A percentile compares a stretch with the other conserved stretches of the same genome.
Evolutionary conservation across 1,139 yeast species (phyloP).

Genomic region (Yamadazyma atlantica): DNA sequence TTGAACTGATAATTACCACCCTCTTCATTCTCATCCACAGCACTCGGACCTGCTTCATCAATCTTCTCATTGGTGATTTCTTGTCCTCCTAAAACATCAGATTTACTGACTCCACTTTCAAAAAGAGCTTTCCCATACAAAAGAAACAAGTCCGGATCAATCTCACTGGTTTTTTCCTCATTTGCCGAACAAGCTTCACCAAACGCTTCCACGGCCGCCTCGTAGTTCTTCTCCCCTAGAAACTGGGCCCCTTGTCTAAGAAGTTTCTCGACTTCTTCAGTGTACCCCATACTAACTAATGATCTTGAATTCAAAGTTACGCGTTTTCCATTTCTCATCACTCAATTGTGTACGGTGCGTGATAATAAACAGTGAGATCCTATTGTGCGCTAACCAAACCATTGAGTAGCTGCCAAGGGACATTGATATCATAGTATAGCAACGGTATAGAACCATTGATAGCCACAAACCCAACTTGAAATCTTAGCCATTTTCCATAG

Average conservation of each 20-base stretch:
- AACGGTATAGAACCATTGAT: background rate
- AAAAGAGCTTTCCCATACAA: conserved; percentile 81
- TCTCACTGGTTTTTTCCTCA: conserved; percentile 50
- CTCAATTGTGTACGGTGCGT: background rate
- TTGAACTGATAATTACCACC: conserved; percentile 56
- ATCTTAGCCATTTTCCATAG: too few relatives aligned
- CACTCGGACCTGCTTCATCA: conserved; percentile 16
- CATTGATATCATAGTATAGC: background rate
- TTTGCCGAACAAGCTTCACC: conserved; percentile 71
- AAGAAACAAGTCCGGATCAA: conserved; percentile 70
- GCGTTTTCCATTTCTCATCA: background rate
- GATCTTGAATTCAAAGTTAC: background rate
- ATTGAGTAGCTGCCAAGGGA: too few relatives aligned
- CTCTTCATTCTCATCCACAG: conserved; percentile 21
- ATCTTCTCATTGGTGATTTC: conserved; percentile 24
- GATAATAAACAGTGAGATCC: background rate
- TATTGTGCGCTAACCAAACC: background rate
- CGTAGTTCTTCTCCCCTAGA: conserved; percentile 61
- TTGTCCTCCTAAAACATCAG: conserved; percentile 76
- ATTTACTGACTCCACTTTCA: conserved; percentile 70
- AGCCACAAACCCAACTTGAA: too few relatives aligned
- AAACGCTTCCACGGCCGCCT: conserved; percentile 66
- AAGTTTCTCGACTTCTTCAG: conserved; percentile 18
- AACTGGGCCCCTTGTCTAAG: conserved; percentile 41
- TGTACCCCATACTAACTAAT: conserved; percentile 6